These are phyloP conservation scores for Colletotrichum orbiculare DNA, from an alignment of 2,329 filamentous ascomycete species.

Conservation along the genomic window DNA sequence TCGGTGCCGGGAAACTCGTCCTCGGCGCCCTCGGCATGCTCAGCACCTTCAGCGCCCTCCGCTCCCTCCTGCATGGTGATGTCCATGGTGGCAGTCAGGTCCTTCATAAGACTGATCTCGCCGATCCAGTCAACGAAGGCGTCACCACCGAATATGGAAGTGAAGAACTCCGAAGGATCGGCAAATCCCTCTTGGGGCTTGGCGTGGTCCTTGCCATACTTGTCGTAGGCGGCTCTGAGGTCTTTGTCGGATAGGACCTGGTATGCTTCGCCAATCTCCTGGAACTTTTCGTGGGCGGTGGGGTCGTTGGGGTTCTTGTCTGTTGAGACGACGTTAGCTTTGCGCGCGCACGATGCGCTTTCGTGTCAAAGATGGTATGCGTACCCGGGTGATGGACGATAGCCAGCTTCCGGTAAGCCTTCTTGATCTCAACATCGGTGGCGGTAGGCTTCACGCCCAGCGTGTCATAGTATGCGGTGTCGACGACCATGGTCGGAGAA, in stretches of 20 bases:
- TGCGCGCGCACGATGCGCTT: slow-evolving; percentile 7
- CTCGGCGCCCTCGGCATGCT: slow-evolving; percentile 59
- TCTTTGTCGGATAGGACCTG: slow-evolving; percentile 89
- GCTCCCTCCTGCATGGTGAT: slow-evolving; percentile 89
- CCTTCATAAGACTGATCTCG: slow-evolving; percentile 98
- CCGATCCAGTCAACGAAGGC: slow-evolving; percentile 97
- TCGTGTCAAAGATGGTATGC: slow-evolving; percentile 36
- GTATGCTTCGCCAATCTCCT: slow-evolving; percentile 81
- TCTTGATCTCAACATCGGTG: slow-evolving; percentile 93
- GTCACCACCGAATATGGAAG: slow-evolving; percentile 97
- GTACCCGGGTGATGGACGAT: slow-evolving; percentile 91
- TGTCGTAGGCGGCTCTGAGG: slow-evolving; percentile 92
- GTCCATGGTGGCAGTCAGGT: slow-evolving; percentile 97
- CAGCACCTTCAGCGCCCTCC: slow-evolving; percentile 69
- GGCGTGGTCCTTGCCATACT: slow-evolving; percentile 94
- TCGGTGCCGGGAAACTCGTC: slow-evolving; percentile 68
- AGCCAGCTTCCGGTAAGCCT: slow-evolving; percentile 93
- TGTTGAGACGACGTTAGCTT: slow-evolving; percentile 47
- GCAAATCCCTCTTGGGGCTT: slow-evolving; percentile 92
- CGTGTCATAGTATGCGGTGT: slow-evolving; percentile 89
- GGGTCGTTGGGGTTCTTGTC: slow-evolving; percentile 99
- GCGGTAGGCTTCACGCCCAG: slow-evolving; percentile 87
- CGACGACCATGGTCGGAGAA: slow-evolving; percentile 78
- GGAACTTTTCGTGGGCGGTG: slow-evolving; percentile 92
- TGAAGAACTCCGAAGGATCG: slow-evolving; percentile 97